Conservation (phyloP, 495 filamentous ascomycete genomes). For the Umbilicaria muhlenbergii region DNA sequence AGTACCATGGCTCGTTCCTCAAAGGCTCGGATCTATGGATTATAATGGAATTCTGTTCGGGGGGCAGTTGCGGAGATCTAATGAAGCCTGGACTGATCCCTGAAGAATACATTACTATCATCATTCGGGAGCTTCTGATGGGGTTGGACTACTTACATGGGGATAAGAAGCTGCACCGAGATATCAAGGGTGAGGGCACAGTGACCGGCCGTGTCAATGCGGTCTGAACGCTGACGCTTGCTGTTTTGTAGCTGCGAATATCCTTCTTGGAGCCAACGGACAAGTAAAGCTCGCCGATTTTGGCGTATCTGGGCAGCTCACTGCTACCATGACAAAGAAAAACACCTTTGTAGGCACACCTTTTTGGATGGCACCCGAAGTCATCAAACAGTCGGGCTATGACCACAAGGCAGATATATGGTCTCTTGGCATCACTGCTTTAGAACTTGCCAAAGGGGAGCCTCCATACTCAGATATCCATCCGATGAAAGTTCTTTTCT, state of each 20-base stretch:
- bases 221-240: neutral
- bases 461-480: constrained; percentile 95
- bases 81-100: constrained; percentile 85
- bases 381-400: constrained; percentile 96
- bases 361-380: constrained; percentile 99
- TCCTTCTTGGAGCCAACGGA: constrained; percentile 71
- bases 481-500: constrained; percentile 95
- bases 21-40: constrained; percentile 97
- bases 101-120: constrained; percentile 90
- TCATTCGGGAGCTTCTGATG: constrained; percentile 74
- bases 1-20: constrained; percentile 91
- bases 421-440: constrained; percentile 95
- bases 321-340: constrained; percentile 98
- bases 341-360: constrained; percentile 98
- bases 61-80: constrained; percentile 81
- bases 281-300: constrained; percentile 97
- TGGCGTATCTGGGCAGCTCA: constrained; percentile 92
- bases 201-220: neutral
- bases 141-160: constrained; percentile 86
- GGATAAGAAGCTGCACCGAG: constrained; percentile 90
- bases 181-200: constrained; percentile 68
- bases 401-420: constrained; percentile 98
- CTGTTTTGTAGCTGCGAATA: constrained; percentile 58
- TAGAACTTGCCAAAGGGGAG: constrained; percentile 85
- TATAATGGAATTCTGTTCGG: constrained; percentile 87